Conservation (phyloP, 1,284 basidiomycete genomes). For the Wallemia ichthyophaga region DNA sequence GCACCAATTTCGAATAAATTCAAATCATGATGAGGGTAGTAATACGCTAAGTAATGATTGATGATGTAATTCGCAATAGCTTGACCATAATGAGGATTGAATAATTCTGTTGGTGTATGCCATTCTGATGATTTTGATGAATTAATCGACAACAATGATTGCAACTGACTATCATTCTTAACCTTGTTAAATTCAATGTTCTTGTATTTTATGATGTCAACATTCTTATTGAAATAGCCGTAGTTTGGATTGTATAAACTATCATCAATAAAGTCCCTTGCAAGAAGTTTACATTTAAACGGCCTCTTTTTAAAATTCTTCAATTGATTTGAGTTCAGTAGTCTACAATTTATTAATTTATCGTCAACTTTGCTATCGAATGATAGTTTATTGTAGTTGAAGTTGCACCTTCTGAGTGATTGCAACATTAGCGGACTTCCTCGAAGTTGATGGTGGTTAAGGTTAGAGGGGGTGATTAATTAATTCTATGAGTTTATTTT, state of each 20-base stretch:
- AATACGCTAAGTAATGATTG: slow-evolving; percentile 67
- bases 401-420: neutral
- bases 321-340: slow-evolving; percentile 31
- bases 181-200: neutral
- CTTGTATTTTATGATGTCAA: slow-evolving; percentile 40
- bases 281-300: slow-evolving; percentile 62
- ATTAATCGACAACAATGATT: neutral
- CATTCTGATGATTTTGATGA: slow-evolving; percentile 18
- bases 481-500: neutral
- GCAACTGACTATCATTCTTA: neutral
- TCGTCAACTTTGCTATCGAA: neutral
- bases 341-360: slow-evolving; percentile 21
- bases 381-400: neutral
- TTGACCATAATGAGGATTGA: slow-evolving; percentile 90
- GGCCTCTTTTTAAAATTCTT: slow-evolving; percentile 27
- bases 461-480: too few species aligned
- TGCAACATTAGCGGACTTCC: neutral
- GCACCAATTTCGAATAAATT: slow-evolving; percentile 92
- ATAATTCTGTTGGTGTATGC: slow-evolving; percentile 96
- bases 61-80: slow-evolving; percentile 66
- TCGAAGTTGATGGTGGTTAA: too few species aligned
- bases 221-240: slow-evolving; percentile 83
- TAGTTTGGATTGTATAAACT: slow-evolving; percentile 88
- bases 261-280: slow-evolving; percentile 89
- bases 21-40: slow-evolving; percentile 84